Evolutionary conservation across 257 asterid genomes (phyloP), one percentile per base, ranked within the genome.

Genomic region (Lycium barbarum): DNA sequence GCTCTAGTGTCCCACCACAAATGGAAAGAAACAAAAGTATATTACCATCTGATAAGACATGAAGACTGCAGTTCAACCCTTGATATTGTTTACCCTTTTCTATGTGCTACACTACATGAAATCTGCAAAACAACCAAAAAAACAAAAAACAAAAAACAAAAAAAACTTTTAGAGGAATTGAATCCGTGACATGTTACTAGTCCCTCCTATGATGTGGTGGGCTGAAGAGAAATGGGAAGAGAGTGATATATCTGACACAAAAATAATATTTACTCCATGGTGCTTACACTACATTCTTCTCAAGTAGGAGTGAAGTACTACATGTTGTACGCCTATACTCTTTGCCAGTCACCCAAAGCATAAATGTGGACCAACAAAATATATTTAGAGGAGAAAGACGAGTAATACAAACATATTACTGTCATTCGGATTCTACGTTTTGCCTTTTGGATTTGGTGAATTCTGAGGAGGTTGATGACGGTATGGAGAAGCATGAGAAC

Each of bases 391-490:
- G 84, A 38, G 22, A 26, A 76, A 54, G 85, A 55, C 88, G 89
- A 92, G 87, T 78, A 84, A 84, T 67, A 36, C 53, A 83, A 70
- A 84, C 35, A 71, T 35, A 59, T 53, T 38, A 17, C 65, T 49
- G 35, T 72, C 55, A 22, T 61, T 68, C 91, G 76, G 43, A 74
- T 81, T 66, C 89, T 92, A 93, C 8, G 88, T 85, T 90, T 92
- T 92, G 83, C 92, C 91, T 62, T 88, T 90, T 62, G 95, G 94
- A 78, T 96, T 93, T n/a, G 98, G 99, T 6, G 99, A 96, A 85
- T 90, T 90, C 4, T 87, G 92, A 8, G 90, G 92, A 36, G 86
- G 87, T 89, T 92, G 95, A 83, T 91, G 83, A 83, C 67, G 95
- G 85, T 73, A 92, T 0, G 98, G 98, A 40, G 98, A 92, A 84